phyloP scores from a whole-genome alignment of 2,329 filamentous ascomycete species.

The Diaporthe citrichinensis region DNA sequence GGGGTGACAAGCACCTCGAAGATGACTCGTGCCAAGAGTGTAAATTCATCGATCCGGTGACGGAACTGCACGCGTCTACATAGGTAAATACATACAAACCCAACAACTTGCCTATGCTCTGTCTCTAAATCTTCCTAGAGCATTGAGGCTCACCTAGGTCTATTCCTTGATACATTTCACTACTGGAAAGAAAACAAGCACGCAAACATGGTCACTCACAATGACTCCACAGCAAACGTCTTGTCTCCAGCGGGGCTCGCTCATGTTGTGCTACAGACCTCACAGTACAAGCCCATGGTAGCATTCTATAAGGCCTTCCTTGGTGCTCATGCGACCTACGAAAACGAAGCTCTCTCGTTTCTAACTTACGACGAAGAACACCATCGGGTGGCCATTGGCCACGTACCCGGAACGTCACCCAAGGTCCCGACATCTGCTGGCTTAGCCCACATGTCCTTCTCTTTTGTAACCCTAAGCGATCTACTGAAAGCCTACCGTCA shows the following conservation, averaged over 20 bases:
- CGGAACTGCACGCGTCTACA: too few species aligned
- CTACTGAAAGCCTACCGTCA: conserved; percentile 54
- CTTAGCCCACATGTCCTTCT: conserved; percentile 59
- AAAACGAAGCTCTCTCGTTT: conserved; percentile 51
- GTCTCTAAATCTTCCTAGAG: too few species aligned
- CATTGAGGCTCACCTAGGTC: too few species aligned
- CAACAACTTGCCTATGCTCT: too few species aligned
- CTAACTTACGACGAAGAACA: conserved; percentile 62
- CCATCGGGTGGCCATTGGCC: conserved; percentile 60
- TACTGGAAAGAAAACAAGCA: too few species aligned
- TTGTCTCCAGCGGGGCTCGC: conserved; percentile 10
- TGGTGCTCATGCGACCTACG: conserved; percentile 48
- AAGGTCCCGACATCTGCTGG: conserved; percentile 48
- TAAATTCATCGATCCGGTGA: too few species aligned
- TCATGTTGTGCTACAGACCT: conserved; percentile 39
- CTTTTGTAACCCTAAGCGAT: conserved; percentile 53
- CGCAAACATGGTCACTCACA: neutral
- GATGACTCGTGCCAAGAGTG: too few species aligned
- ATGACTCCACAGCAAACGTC: neutral
- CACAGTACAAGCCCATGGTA: conserved; percentile 47
- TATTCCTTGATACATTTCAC: too few species aligned
- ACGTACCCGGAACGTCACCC: conserved; percentile 45
- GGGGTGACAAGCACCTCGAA: too few species aligned
- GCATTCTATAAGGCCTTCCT: conserved; percentile 56
- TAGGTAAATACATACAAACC: too few species aligned